Percentiles rank a stretch among this genome's conserved stretches.
Evolutionary conservation across 1,284 basidiomycete genomes (phyloP).

Genomic region (Cystobasidiaceae sp.): DNA sequence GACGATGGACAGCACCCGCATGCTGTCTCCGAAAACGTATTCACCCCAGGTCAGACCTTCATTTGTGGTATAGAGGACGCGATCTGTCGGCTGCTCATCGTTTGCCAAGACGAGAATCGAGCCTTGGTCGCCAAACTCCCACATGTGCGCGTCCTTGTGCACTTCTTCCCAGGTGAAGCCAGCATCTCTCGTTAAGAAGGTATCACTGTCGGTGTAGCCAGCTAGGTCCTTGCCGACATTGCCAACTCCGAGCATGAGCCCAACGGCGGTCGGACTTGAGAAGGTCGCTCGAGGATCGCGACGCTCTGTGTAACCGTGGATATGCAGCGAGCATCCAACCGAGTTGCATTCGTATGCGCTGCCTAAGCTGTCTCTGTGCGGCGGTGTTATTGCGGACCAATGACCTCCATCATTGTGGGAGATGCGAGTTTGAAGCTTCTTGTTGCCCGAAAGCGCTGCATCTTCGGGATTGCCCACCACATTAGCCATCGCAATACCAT

Average conservation of each 20-base stretch:
- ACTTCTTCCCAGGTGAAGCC: constrained; percentile 99
- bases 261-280: constrained; percentile 83
- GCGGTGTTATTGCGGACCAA: constrained; percentile 79
- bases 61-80: constrained; percentile 79
- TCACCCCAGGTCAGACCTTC: constrained; percentile 83
- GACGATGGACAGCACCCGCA: constrained; percentile 72
- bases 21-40: constrained; percentile 74
- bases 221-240: constrained; percentile 83
- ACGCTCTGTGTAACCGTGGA: constrained; percentile 95
- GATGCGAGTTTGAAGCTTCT: constrained; percentile 77
- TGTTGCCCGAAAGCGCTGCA: constrained; percentile 65
- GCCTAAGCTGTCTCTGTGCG: constrained; percentile 69
- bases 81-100: constrained; percentile 87
- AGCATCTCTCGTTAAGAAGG: constrained; percentile 91
- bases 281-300: constrained; percentile 83
- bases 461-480: constrained; percentile 76
- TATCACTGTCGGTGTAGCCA: constrained; percentile 81
- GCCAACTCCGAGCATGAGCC: constrained; percentile 93
- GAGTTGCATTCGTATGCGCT: constrained; percentile 65
- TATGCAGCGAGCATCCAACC: constrained; percentile 74
- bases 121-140: constrained; percentile 97
- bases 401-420: constrained; percentile 94
- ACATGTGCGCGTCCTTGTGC: constrained; percentile 94
- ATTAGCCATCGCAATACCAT: constrained; percentile 92
- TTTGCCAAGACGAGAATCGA: constrained; percentile 88